These are phyloP conservation scores for Aegilops bicornis DNA, from an alignment of 176 grass and related monocot genomes.

Conservation along the genomic window DNA sequence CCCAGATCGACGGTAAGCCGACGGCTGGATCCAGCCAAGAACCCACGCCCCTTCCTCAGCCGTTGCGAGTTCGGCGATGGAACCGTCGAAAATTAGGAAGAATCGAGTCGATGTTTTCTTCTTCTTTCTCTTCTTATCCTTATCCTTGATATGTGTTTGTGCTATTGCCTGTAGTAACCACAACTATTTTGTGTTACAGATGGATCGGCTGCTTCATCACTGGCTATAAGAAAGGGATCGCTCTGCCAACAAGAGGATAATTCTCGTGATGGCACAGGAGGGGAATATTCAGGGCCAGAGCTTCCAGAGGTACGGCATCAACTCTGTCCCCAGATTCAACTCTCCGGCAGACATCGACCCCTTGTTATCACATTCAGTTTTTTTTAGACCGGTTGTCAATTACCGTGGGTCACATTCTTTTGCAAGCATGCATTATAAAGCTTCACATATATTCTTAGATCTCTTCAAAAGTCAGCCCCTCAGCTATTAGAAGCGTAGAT, in stretches of 20 bases:
- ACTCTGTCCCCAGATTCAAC: not conserved
- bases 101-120: too few relatives aligned
- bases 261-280: not conserved
- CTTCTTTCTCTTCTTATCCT: too few relatives aligned
- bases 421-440: too few relatives aligned
- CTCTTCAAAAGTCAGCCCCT: too few relatives aligned
- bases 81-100: too few relatives aligned
- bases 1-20: not conserved
- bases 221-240: not conserved
- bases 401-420: too few relatives aligned
- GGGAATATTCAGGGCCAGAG: not conserved
- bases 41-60: not conserved
- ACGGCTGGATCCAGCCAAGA: not conserved
- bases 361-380: not conserved
- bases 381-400: not conserved
- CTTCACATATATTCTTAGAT: too few relatives aligned
- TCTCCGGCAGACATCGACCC: not conserved
- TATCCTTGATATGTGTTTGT: too few relatives aligned
- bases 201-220: not conserved
- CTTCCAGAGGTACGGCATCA: not conserved
- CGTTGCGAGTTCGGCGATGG: not conserved
- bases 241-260: not conserved
- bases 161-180: not conserved
- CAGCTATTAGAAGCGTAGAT: too few relatives aligned
- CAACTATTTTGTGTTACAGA: not conserved